Percentiles rank a stretch among this genome's conserved stretches.
phyloP scores from a whole-genome alignment of 1,139 yeast species.

The Candida tetrigidarum region DNA sequence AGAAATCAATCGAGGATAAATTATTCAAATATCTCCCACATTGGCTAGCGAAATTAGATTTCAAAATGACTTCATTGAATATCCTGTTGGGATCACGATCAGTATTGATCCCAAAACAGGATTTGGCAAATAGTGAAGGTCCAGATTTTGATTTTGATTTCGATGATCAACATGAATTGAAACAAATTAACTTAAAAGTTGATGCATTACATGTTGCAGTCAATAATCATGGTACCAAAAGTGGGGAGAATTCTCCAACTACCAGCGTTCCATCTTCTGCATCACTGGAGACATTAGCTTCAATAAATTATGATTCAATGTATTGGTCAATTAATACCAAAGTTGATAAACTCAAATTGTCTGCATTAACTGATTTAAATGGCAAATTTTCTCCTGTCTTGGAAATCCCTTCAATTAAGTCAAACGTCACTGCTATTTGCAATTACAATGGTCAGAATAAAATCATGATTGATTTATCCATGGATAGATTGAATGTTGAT shows the following conservation, averaged over 20 bases:
- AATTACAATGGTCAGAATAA: slow-evolving; percentile 10
- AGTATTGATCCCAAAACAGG: slow-evolving; percentile 53
- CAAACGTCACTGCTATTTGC: slow-evolving; percentile 11
- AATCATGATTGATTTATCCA: slow-evolving; percentile 15
- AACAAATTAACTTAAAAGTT: slow-evolving; percentile 26
- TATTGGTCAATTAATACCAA: slow-evolving; percentile 15
- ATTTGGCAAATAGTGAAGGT: slow-evolving; percentile 32
- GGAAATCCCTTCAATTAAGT: slow-evolving; percentile 14
- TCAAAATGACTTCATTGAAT: slow-evolving; percentile 34
- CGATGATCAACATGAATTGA: slow-evolving; percentile 40
- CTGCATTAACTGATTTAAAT: slow-evolving; percentile 6
- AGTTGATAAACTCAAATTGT: slow-evolving; percentile 14
- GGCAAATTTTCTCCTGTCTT: slow-evolving; percentile 9
- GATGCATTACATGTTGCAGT: slow-evolving; percentile 10
- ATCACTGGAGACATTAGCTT: slow-evolving; percentile 18
- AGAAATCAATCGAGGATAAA: slow-evolving; percentile 19
- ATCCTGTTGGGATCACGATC: slow-evolving; percentile 62
- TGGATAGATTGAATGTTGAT: slow-evolving; percentile 32
- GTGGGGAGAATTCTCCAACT: slow-evolving; percentile 6
- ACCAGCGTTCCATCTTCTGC: slow-evolving; percentile 9
- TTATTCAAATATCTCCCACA: slow-evolving; percentile 48
- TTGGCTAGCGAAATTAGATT: slow-evolving; percentile 46
- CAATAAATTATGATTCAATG: slow-evolving; percentile 8
- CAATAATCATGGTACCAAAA: slow-evolving; percentile 9
- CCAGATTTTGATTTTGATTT: slow-evolving; percentile 44